Evolutionary conservation across 345 rosid genomes (phyloP).

Genomic region (Clarkia xantiana): DNA sequence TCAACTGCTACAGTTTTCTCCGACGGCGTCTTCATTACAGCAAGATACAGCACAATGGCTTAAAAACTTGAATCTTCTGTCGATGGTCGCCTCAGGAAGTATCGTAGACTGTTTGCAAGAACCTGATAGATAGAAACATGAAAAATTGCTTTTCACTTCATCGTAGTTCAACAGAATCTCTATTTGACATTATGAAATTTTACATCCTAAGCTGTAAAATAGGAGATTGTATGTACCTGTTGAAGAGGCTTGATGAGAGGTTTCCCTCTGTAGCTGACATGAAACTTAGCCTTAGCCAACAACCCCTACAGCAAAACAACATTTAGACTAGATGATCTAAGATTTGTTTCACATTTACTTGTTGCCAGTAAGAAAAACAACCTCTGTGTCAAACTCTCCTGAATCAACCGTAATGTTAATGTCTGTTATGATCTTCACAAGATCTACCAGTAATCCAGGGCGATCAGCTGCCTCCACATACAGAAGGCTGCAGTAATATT

Average conservation of each 20-base stretch:
- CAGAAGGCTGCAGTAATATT: constrained; percentile 44
- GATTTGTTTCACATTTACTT: background rate
- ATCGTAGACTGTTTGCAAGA: constrained; percentile 33
- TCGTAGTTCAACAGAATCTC: background rate
- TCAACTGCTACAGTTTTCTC: background rate
- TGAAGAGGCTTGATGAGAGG: constrained; percentile 86
- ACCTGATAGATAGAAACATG: constrained; percentile 17
- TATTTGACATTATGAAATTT: no score
- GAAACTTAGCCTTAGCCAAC: constrained; percentile 93
- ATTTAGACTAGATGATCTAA: background rate
- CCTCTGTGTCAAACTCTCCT: constrained; percentile 99
- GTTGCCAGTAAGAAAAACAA: constrained; percentile 2
- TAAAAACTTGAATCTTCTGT: constrained; percentile 40
- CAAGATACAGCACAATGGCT: constrained; percentile 7
- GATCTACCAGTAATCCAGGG: constrained; percentile 86
- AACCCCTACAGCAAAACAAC: constrained; percentile 37
- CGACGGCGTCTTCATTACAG: background rate
- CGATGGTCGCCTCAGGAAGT: constrained; percentile 38
- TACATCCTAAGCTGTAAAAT: no score
- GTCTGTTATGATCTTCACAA: constrained; percentile 68
- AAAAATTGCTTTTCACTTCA: background rate
- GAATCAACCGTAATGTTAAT: constrained; percentile 72
- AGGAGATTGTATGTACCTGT: constrained; percentile 32
- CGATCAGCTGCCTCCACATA: constrained; percentile 88
- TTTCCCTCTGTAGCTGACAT: constrained; percentile 74